These are phyloP conservation scores for Ceratocystis huliohia DNA, from an alignment of 2,329 filamentous ascomycete genomes.

Conservation along the genomic window DNA sequence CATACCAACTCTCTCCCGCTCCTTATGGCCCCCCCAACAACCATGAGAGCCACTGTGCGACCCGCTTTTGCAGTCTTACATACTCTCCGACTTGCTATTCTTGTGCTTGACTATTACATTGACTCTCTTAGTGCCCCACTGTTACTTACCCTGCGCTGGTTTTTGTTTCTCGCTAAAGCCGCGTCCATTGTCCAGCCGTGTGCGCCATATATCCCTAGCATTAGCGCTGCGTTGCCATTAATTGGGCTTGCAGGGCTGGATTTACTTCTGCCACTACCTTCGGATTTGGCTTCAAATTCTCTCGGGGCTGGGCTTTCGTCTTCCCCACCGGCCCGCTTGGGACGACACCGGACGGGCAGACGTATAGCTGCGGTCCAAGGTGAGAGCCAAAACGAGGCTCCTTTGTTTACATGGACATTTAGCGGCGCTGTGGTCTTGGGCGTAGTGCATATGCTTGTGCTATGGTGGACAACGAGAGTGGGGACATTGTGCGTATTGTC, in stretches of 20 bases:
- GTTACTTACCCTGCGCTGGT: slow-evolving; percentile 36
- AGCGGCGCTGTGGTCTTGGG: slow-evolving; percentile 1
- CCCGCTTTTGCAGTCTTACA: background rate
- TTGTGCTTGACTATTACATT: slow-evolving; percentile 10
- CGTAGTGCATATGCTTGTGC: slow-evolving; percentile 1
- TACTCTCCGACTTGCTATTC: background rate
- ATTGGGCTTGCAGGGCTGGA: slow-evolving; percentile 58
- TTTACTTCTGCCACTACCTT: slow-evolving; percentile 32
- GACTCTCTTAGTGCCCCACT: background rate
- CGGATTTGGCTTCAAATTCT: background rate
- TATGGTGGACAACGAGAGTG: slow-evolving; percentile 8
- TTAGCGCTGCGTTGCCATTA: slow-evolving; percentile 53
- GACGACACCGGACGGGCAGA: background rate
- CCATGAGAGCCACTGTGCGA: background rate
- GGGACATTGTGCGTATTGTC: slow-evolving; percentile 3
- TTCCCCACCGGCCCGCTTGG: background rate
- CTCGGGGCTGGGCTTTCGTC: too few relatives aligned
- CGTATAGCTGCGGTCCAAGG: background rate
- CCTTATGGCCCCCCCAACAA: slow-evolving; percentile 19
- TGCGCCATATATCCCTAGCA: slow-evolving; percentile 55
- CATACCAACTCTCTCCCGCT: slow-evolving; percentile 19
- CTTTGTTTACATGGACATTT: slow-evolving; percentile 1
- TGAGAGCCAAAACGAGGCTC: background rate
- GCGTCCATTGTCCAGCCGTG: slow-evolving; percentile 54
- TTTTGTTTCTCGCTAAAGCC: slow-evolving; percentile 57